These are phyloP conservation scores for Hymenoscyphus scutula DNA, from an alignment of 2,329 filamentous ascomycete species.

Conservation along the genomic window DNA sequence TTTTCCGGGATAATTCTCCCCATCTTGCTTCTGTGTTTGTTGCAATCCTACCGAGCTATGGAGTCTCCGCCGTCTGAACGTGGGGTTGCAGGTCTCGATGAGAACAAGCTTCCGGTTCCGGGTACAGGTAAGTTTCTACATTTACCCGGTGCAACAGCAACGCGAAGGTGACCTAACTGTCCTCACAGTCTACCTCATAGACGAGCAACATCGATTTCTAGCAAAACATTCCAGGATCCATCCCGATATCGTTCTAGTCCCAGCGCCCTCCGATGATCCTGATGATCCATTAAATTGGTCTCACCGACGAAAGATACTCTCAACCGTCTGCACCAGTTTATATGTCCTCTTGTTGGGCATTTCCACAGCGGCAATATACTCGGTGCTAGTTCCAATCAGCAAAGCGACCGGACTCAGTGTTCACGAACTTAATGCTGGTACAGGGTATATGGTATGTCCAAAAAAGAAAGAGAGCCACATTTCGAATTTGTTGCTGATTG, in stretches of 20 bases:
- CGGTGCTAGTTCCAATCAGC: conserved; percentile 47
- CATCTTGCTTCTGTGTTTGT: no score
- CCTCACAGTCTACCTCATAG: no score
- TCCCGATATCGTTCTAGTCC: conserved; percentile 35
- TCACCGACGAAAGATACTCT: conserved; percentile 35
- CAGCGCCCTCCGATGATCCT: conserved; percentile 37
- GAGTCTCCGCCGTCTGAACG: no score
- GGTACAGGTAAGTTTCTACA: no score
- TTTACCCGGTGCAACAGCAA: no score
- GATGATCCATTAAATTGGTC: conserved; percentile 43
- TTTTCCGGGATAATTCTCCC: no score
- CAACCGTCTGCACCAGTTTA: conserved; percentile 33
- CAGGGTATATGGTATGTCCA: conserved; percentile 45
- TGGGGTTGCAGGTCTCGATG: no score
- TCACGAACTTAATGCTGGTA: conserved; percentile 46
- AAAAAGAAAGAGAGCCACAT: background rate
- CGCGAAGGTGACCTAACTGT: no score
- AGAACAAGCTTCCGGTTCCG: no score
- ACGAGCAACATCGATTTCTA: no score
- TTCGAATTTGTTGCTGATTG: background rate
- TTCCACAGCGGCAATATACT: conserved; percentile 48
- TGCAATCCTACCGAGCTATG: no score
- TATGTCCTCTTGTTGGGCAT: conserved; percentile 51
- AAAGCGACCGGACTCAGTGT: conserved; percentile 46
- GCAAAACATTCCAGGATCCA: conserved; percentile 18